Conservation (phyloP, 345 rosid genomes). For the Zanthoxylum bungeanum region DNA sequence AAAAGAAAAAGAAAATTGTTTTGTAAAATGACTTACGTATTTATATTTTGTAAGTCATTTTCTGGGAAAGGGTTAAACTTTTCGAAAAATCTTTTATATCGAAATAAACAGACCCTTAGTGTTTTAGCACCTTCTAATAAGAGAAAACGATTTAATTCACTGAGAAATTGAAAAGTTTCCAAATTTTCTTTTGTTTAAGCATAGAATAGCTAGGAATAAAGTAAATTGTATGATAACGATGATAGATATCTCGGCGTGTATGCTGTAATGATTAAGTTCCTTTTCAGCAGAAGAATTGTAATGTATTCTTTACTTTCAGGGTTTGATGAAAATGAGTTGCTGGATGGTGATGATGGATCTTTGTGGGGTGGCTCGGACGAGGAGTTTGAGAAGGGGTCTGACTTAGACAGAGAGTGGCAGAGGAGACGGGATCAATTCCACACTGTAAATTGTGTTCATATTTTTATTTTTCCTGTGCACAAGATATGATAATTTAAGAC, state of each 20-base stretch:
- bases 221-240: neutral
- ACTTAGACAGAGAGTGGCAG: constrained; percentile 48
- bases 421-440: constrained; percentile 42
- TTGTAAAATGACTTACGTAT: no score
- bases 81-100: no score
- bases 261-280: neutral
- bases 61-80: no score
- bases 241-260: neutral
- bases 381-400: constrained; percentile 29
- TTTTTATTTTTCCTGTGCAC: neutral
- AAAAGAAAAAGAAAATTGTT: no score
- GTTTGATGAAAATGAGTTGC: constrained; percentile 22
- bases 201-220: neutral
- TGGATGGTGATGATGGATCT: constrained; percentile 38
- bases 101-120: no score
- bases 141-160: neutral
- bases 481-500: constrained; percentile 1
- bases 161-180: neutral
- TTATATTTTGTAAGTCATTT: no score
- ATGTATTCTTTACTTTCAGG: constrained; percentile 19
- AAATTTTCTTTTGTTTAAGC: neutral
- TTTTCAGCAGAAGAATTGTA: neutral
- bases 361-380: constrained; percentile 48
- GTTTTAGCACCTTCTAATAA: neutral
- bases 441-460: constrained; percentile 32